Evolutionary conservation across 371 early-diverging fungal species (phyloP).

Genomic region (Blakeslea trispora): DNA sequence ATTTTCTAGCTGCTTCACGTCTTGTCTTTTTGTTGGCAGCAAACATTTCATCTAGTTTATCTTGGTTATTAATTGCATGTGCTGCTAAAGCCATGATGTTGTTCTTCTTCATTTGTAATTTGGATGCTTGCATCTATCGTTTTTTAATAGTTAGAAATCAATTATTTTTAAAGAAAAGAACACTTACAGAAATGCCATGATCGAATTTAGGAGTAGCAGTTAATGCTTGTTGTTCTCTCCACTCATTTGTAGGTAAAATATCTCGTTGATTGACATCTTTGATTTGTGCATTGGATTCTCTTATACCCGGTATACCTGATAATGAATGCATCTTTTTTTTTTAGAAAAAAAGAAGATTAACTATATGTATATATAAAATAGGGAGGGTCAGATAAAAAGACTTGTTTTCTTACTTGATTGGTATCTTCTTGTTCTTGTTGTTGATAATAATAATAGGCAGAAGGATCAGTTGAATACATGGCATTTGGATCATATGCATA

Average conservation of each 20-base stretch:
- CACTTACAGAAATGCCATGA: conserved; percentile 24
- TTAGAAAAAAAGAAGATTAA: no score
- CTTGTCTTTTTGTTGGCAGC: conserved; percentile 65
- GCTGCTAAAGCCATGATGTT: conserved; percentile 80
- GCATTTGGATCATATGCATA: conserved; percentile 49
- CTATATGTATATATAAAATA: no score
- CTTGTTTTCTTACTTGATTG: no score
- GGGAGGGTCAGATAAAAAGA: no score
- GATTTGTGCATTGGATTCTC: conserved; percentile 45
- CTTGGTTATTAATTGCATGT: conserved; percentile 70
- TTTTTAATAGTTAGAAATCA: no score
- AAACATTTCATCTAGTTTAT: conserved; percentile 64
- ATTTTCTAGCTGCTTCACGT: conserved; percentile 70
- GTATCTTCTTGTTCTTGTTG: conserved; percentile 34
- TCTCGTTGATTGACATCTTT: conserved; percentile 54
- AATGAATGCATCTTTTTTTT: no score
- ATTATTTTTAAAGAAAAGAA: no score
- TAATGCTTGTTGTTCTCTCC: conserved; percentile 34
- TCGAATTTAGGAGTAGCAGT: conserved; percentile 27
- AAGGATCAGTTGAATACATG: conserved; percentile 51
- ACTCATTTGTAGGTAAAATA: conserved; percentile 50
- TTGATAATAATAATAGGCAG: conserved; percentile 48
- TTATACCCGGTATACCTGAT: conserved; percentile 46
- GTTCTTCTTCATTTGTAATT: conserved; percentile 69
- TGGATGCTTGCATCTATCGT: conserved; percentile 44